Base-by-base conservation (phyloP, 768 basidiomycete genomes). In the Phlebiopsis flavidoalba region DNA sequence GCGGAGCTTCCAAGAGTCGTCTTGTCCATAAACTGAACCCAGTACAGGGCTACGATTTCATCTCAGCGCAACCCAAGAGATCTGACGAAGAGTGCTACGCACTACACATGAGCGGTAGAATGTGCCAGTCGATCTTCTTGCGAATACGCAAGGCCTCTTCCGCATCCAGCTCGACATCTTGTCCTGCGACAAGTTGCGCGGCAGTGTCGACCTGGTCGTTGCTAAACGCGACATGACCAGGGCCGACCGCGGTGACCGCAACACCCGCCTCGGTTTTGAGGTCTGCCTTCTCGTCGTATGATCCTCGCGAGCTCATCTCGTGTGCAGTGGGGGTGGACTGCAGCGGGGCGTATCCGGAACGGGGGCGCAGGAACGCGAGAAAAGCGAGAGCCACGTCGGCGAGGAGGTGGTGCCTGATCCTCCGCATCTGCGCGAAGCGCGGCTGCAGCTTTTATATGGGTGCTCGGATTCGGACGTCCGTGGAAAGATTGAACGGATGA, bases 1-100 rank as follows among this genome's bases (percentile, higher is more conserved):
- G 88, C 83, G 0, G 86, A 67, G 60, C 79, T 83, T 0, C 86
- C 87, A 3, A 89, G 74, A 0, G 88, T 90, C 0, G 83, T 85
- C 72, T 89, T 89, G 63, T 89, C 88, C 85, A 89, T 89, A 61
- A 85, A 89, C 67, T 89, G 87, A n/a, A 90, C 79, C 81, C 88
- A 85, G 60, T 64, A 59, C 3, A 60, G 65, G 10, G 60, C 69
- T 65, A 21, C 14, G 14, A 5, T 4, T 31, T 7, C 22, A 5
- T 33, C 11, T 53, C 19, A 57, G 53, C 35, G 51, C 46, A 53
- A 36, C n/a, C 14, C 46, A 45, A 4, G 14, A 17, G 24, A 14
- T 10, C 52, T 26, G 6, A 22, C n/a, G 21, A 19, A 33, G 36
- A 37, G 22, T 5, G 10, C 53, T 15, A 81, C 87, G 66, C 70